Evolutionary conservation across 208 protist species (phyloP).

Genomic region (Crithidia expoeki): DNA sequence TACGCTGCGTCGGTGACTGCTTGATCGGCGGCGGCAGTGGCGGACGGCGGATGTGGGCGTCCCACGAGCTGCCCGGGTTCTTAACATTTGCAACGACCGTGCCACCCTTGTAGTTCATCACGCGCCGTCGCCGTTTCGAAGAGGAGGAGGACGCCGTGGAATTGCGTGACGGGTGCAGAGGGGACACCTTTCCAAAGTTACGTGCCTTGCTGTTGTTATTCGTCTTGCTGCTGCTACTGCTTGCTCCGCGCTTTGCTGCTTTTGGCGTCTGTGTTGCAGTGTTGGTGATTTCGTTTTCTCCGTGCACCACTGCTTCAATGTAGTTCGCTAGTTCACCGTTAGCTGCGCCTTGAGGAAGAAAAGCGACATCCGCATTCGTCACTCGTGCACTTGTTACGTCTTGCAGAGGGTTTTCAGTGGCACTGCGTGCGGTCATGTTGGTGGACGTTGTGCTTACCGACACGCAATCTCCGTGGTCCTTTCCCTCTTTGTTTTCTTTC

Average conservation of each 20-base stretch:
- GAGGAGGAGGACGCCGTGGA: neutral
- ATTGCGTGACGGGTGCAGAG: neutral
- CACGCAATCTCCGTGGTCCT: neutral
- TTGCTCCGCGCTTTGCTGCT: neutral
- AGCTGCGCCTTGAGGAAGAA: too few relatives aligned
- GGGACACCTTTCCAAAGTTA: neutral
- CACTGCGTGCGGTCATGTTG: neutral
- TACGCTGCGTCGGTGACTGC: neutral
- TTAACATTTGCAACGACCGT: neutral
- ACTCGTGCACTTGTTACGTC: too few relatives aligned
- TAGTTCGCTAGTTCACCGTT: too few relatives aligned
- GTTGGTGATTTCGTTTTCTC: too few relatives aligned
- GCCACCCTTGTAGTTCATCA: neutral
- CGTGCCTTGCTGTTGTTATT: neutral
- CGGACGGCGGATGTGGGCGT: neutral
- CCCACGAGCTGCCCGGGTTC: neutral
- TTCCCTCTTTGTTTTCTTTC: neutral
- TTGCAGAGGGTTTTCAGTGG: too few relatives aligned
- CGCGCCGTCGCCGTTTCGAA: neutral
- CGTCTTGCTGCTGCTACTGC: neutral
- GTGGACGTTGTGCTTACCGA: neutral
- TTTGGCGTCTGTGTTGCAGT: neutral
- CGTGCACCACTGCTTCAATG: too few relatives aligned
- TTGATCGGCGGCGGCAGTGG: constrained; percentile 7
- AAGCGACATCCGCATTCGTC: too few relatives aligned